Percentiles rank a stretch among this genome's conserved stretches.
phyloP scores from a whole-genome alignment of 2,329 filamentous ascomycete species.

The Phaeomoniella chlamydospora region DNA sequence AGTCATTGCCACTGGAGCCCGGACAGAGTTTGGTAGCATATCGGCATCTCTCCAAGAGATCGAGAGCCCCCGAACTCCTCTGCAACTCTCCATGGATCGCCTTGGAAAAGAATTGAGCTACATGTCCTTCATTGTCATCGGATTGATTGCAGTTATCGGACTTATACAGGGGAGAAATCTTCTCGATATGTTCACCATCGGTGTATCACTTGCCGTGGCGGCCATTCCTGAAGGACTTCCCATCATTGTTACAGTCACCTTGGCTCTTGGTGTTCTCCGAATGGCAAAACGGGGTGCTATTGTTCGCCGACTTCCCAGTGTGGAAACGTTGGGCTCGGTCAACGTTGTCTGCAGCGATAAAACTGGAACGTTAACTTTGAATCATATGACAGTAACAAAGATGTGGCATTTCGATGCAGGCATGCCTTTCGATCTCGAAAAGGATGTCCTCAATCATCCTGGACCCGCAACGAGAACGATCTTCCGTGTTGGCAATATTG shows the following conservation, averaged over 20 bases:
- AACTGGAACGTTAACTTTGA: conserved; percentile 89
- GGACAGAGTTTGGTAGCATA: conserved; percentile 93
- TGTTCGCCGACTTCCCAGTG: conserved; percentile 86
- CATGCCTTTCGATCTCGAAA: conserved; percentile 41
- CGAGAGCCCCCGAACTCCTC: conserved; percentile 82
- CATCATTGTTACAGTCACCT: conserved; percentile 94
- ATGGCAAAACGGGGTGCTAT: conserved; percentile 96
- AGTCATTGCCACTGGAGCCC: conserved; percentile 88
- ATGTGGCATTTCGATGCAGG: conserved; percentile 81
- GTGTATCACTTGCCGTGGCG: conserved; percentile 88
- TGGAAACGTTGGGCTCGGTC: conserved; percentile 94
- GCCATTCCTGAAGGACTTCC: conserved; percentile 94
- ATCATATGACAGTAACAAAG: conserved; percentile 95
- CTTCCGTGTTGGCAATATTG: conserved; percentile 84
- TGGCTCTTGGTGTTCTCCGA: conserved; percentile 84
- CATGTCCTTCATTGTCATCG: conserved; percentile 90
- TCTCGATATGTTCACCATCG: conserved; percentile 94
- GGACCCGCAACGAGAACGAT: conserved; percentile 67
- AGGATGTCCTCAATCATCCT: conserved; percentile 40
- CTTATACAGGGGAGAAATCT: conserved; percentile 78
- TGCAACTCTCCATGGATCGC: conserved; percentile 96
- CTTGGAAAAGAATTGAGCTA: conserved; percentile 92
- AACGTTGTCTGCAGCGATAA: conserved; percentile 99
- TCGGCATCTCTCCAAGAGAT: conserved; percentile 89
- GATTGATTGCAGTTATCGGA: conserved; percentile 79